These are phyloP conservation scores for Brasilioporus rufonigricans DNA, from an alignment of 768 basidiomycete species.

Conservation along the genomic window DNA sequence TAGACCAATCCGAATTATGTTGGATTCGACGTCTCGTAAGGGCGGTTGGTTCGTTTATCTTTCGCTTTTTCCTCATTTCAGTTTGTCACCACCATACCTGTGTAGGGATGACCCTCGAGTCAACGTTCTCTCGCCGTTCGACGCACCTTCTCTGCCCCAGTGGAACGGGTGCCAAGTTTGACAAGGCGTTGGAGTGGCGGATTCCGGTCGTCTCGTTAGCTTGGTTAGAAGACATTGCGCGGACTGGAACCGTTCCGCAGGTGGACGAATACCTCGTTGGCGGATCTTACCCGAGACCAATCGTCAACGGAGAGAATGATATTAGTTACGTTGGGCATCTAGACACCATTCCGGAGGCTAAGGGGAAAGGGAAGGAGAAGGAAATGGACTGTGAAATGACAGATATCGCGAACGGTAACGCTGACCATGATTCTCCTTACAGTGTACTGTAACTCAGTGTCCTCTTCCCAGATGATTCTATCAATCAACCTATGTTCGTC, in stretches of 20 bases:
- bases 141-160: constrained; percentile 84
- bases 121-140: constrained; percentile 60
- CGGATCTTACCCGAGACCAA: constrained; percentile 35
- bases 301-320: constrained; percentile 34
- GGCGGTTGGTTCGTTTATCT: constrained; percentile 18
- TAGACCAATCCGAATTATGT: constrained; percentile 65
- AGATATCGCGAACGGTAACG: constrained; percentile 40
- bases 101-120: constrained; percentile 53
- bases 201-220: constrained; percentile 66
- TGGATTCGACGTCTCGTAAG: constrained; percentile 45
- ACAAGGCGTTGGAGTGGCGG: constrained; percentile 77
- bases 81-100: neutral
- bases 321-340: constrained; percentile 8
- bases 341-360: constrained; percentile 3
- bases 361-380: constrained; percentile 34
- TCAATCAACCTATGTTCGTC: constrained; percentile 15
- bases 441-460: neutral
- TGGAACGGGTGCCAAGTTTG: constrained; percentile 67
- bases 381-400: constrained; percentile 28
- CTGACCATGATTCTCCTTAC: neutral
- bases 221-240: constrained; percentile 67
- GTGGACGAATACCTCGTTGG: constrained; percentile 34
- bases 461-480: constrained; percentile 2
- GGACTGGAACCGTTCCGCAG: constrained; percentile 46
- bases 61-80: neutral